These are phyloP conservation scores for Podospora pseudocomata DNA, from an alignment of 495 filamentous ascomycete genomes.

Conservation along the genomic window DNA sequence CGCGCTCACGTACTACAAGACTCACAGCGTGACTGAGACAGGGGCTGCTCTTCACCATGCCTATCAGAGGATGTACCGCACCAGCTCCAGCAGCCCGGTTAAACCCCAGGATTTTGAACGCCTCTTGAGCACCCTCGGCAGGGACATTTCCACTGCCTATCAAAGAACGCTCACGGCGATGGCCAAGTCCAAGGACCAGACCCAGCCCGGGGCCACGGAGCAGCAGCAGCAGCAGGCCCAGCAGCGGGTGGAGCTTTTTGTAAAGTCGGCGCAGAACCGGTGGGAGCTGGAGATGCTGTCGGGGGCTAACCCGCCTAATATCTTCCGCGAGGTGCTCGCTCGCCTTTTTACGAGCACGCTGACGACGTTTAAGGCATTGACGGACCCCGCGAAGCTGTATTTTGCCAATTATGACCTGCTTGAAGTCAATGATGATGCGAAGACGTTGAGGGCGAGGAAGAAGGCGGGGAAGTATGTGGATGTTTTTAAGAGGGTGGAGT, in stretches of 20 bases:
- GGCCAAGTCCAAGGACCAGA: conserved; percentile 28
- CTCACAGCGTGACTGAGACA: conserved; percentile 18
- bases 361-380: conserved; percentile 35
- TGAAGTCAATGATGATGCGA: conserved; percentile 43
- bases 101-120: conserved; percentile 49
- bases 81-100: conserved; percentile 39
- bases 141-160: conserved; percentile 48
- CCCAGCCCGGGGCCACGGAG: conserved; percentile 28
- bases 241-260: conserved; percentile 28
- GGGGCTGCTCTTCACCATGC: conserved; percentile 39
- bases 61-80: conserved; percentile 48
- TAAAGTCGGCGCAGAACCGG: conserved; percentile 36
- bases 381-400: conserved; percentile 46
- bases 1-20: conserved; percentile 40
- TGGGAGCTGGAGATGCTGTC: conserved; percentile 51
- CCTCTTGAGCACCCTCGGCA: conserved; percentile 41
- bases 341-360: conserved; percentile 46
- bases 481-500: conserved; percentile 39
- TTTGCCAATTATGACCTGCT: conserved; percentile 50
- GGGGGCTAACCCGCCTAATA: conserved; percentile 41
- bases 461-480: conserved; percentile 35
- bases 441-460: conserved; percentile 26
- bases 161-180: conserved; percentile 31
- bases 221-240: conserved; percentile 29
- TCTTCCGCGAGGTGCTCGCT: conserved; percentile 46